phyloP scores from a whole-genome alignment of 306 rosid species.

The Mimosa bimucronata region DNA sequence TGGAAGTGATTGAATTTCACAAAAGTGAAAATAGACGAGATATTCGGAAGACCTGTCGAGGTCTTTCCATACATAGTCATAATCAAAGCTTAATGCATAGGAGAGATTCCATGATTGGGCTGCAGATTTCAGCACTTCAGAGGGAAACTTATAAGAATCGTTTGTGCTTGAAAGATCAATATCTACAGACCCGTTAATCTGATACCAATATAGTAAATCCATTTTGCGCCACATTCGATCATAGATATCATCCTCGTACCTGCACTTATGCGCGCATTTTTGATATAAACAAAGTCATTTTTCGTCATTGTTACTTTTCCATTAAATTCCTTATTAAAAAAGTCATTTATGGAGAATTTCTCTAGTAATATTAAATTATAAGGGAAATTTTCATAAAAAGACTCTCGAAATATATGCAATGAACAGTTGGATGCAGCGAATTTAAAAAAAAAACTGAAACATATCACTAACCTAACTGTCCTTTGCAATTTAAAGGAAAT shows the following conservation, averaged over 20 bases:
- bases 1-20: background rate
- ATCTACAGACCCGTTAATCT: background rate
- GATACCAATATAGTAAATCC: accelerated
- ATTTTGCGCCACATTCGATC: background rate
- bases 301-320: no score
- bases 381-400: no score
- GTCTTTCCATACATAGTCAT: background rate
- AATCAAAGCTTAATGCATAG: background rate
- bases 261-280: no score
- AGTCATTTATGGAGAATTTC: no score
- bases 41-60: background rate
- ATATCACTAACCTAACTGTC: no score
- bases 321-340: no score
- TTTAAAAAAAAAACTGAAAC: no score
- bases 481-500: no score
- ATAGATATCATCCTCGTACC: background rate
- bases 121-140: background rate
- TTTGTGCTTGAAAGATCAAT: background rate
- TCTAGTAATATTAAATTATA: no score
- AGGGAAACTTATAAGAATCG: background rate
- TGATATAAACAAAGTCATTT: no score
- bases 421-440: no score
- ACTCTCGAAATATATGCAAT: no score
- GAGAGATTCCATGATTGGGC: background rate
- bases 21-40: background rate